phyloP scores from a whole-genome alignment of 176 grass and related monocot species.

The Musa troglodytarum region DNA sequence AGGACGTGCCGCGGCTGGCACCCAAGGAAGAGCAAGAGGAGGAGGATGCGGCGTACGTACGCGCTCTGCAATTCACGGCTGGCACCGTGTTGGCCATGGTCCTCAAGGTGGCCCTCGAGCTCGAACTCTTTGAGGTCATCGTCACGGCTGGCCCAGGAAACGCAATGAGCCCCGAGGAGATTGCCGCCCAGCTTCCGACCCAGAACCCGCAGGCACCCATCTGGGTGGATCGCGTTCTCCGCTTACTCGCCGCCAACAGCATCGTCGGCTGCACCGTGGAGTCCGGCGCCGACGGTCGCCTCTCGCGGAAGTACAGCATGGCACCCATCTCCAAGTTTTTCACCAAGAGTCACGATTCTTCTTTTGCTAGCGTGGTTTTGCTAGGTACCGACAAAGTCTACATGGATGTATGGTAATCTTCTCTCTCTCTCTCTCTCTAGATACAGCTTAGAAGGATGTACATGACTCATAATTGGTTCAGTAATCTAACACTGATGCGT shows the following conservation, averaged over 20 bases:
- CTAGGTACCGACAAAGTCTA: slow-evolving; percentile 88
- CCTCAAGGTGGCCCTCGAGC: too few relatives aligned
- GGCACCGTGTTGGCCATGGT: slow-evolving; percentile 38
- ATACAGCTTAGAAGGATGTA: too few relatives aligned
- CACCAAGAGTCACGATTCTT: slow-evolving; percentile 66
- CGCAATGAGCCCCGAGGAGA: slow-evolving; percentile 6
- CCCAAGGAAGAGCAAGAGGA: slow-evolving; percentile 7
- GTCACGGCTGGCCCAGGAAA: slow-evolving; percentile 10
- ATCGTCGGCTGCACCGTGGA: slow-evolving; percentile 42
- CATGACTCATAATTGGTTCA: background rate
- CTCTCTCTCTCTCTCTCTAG: background rate
- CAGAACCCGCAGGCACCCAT: slow-evolving; percentile 16
- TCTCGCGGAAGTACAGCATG: too few relatives aligned
- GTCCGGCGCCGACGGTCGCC: slow-evolving; percentile 30
- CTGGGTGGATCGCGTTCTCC: slow-evolving; percentile 81
- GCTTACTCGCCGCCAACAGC: slow-evolving; percentile 53
- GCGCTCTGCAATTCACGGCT: slow-evolving; percentile 54
- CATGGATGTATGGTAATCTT: slow-evolving; percentile 71
- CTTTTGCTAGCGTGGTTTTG: slow-evolving; percentile 62
- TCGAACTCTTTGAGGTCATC: slow-evolving; percentile 56
- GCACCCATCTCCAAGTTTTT: too few relatives aligned
- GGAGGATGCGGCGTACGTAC: slow-evolving; percentile 5
- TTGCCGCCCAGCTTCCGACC: slow-evolving; percentile 33
- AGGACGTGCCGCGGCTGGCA: background rate
- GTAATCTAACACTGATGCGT: background rate